phyloP scores from a whole-genome alignment of 305 asterid species.

The Solanum hybrid region DNA sequence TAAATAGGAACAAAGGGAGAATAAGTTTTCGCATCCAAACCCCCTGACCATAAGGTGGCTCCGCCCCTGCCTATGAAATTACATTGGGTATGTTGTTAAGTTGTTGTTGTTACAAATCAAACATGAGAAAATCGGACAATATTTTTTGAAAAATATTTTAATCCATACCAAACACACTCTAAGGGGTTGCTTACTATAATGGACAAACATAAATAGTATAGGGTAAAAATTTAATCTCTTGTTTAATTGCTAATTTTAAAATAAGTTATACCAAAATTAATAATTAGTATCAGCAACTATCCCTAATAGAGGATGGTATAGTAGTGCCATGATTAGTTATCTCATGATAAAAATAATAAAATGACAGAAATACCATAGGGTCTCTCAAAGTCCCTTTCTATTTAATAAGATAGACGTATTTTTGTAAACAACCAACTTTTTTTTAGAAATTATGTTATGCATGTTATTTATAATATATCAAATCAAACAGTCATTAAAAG shows the following conservation, averaged over 20 bases:
- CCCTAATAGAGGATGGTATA: no score
- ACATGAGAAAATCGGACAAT: no score
- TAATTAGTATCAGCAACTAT: no score
- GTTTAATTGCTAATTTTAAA: neutral
- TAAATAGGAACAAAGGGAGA: neutral
- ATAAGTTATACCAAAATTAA: neutral
- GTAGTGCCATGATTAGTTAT: neutral
- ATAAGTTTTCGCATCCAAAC: no score
- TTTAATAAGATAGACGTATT: neutral
- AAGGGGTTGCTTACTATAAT: neutral
- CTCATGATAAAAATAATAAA: neutral
- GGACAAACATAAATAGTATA: neutral
- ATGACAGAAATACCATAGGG: neutral
- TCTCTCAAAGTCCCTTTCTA: neutral
- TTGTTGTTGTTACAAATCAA: neutral
- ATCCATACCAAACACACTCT: neutral
- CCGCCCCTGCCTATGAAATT: no score
- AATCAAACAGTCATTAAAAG: neutral
- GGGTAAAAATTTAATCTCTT: neutral
- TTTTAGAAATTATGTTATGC: neutral
- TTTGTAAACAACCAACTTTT: neutral
- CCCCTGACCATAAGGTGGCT: neutral
- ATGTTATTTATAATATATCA: neutral
- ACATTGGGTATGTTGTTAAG: no score
- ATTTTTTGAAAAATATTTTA: neutral